phyloP scores from a whole-genome alignment of 371 early-diverging fungal genomes.

The Mucor sp. region DNA sequence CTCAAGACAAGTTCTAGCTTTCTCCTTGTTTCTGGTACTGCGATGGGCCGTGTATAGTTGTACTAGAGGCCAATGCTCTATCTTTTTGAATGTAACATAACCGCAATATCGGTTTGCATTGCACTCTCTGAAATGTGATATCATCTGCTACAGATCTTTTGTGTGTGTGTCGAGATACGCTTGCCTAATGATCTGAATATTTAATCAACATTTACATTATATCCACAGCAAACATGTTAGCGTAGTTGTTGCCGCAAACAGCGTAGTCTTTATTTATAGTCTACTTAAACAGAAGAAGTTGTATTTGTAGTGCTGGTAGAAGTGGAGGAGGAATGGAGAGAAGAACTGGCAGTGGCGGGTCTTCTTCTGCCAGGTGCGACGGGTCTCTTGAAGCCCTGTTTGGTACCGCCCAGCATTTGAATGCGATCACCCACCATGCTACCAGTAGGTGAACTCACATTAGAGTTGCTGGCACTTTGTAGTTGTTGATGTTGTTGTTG shows the following conservation, averaged over 20 bases:
- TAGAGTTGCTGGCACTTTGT: not conserved
- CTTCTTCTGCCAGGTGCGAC: constrained; percentile 55
- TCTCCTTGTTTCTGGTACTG: not conserved
- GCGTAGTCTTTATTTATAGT: not conserved
- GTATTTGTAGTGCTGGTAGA: not conserved
- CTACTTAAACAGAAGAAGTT: not conserved
- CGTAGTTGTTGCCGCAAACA: not conserved
- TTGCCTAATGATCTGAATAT: no score
- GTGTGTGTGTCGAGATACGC: no score
- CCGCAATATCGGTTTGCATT: no score
- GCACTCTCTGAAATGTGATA: no score
- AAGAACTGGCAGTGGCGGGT: constrained; percentile 20
- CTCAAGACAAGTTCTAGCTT: not conserved
- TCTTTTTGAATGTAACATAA: no score
- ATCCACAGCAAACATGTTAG: no score
- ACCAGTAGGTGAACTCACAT: constrained; percentile 13
- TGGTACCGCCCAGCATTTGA: constrained; percentile 45
- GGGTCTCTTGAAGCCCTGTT: constrained; percentile 51
- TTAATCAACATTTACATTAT: no score
- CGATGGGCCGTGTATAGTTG: no score
- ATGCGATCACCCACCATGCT: constrained; percentile 41
- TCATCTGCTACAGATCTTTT: no score
- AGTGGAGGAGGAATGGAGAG: not conserved
- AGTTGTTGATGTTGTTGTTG: not conserved
- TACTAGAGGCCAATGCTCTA: no score